phyloP scores from a whole-genome alignment of 2,329 filamentous ascomycete species.

The Ophiobolus disseminans region DNA sequence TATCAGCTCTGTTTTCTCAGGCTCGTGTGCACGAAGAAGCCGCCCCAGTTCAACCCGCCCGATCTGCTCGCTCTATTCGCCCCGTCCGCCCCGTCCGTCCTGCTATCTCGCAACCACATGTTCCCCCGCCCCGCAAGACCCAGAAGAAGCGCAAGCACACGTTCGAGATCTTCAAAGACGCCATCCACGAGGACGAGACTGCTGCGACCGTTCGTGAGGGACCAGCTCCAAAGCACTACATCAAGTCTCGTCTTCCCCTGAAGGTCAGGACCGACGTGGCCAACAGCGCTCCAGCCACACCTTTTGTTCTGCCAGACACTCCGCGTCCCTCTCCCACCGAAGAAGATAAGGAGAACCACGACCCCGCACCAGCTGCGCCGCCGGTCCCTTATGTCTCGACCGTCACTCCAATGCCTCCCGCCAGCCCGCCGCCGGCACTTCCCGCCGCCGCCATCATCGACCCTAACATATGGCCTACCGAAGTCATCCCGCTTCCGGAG shows the following conservation, averaged over 20 bases:
- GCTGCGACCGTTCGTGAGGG: neutral
- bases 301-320: conserved; percentile 9
- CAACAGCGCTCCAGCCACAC: conserved; percentile 18
- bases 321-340: conserved; percentile 16
- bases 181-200: neutral
- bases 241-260: conserved; percentile 14
- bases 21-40: neutral
- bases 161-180: conserved; percentile 24
- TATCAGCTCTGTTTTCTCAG: conserved; percentile 2
- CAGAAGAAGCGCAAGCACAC: conserved; percentile 16
- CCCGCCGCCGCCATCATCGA: neutral
- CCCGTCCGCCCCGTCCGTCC: neutral
- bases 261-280: conserved; percentile 3
- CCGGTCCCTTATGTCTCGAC: conserved; percentile 1
- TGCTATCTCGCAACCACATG: neutral
- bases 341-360: conserved; percentile 29
- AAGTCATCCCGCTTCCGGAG: neutral
- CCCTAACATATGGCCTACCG: neutral
- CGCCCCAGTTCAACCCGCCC: neutral
- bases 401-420: conserved; percentile 3
- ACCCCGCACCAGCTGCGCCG: conserved; percentile 9
- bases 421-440: conserved; percentile 1
- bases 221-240: conserved; percentile 13
- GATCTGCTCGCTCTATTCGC: neutral
- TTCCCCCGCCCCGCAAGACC: neutral